Conservation (phyloP, 768 basidiomycete genomes). For the Candolleomyces aberdarensis region DNA sequence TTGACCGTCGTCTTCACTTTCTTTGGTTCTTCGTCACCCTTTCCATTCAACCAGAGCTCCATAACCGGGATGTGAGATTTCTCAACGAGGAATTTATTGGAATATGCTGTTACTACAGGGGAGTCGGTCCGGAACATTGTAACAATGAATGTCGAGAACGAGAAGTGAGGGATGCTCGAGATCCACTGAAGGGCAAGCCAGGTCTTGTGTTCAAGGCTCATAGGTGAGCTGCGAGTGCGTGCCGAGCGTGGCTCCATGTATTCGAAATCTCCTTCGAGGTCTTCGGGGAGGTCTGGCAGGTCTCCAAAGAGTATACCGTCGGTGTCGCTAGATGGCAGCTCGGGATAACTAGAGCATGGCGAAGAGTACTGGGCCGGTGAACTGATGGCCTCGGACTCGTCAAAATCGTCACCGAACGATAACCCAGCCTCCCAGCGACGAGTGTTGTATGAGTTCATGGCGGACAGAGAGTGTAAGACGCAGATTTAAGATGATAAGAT, state of each 20-base stretch:
- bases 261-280: not conserved
- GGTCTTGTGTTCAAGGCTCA: constrained; percentile 5
- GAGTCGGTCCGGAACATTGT: constrained; percentile 6
- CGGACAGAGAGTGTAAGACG: too few relatives aligned
- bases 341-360: not conserved
- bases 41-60: too few relatives aligned
- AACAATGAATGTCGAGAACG: constrained; percentile 2
- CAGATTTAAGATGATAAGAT: too few relatives aligned
- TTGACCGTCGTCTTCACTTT: too few relatives aligned
- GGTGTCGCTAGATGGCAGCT: too few relatives aligned
- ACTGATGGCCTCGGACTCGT: not conserved
- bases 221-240: not conserved
- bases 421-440: not conserved
- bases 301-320: too few relatives aligned
- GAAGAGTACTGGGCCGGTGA: not conserved
- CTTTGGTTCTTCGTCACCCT: too few relatives aligned
- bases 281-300: not conserved
- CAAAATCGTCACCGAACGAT: not conserved
- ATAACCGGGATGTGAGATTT: not conserved
- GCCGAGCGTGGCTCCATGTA: not conserved
- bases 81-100: constrained; percentile 5
- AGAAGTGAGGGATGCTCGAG: constrained; percentile 2
- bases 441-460: too few relatives aligned
- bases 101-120: not conserved
- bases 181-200: constrained; percentile 1